phyloP scores from a whole-genome alignment of 495 filamentous ascomycete species.

The Penicillium turbatum region DNA sequence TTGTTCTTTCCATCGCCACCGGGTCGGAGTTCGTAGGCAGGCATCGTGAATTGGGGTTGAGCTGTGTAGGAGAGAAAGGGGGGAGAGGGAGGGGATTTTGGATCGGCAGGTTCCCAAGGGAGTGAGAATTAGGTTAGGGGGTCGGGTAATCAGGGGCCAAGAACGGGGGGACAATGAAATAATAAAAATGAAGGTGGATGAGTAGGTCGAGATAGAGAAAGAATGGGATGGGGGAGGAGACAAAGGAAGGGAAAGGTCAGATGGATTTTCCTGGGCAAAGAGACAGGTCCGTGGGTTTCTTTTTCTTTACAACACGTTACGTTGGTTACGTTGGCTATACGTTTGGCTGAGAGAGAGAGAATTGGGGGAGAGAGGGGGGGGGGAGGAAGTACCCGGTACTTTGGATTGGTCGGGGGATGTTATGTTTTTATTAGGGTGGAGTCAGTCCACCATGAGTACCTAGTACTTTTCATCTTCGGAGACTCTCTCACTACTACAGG shows the following conservation, averaged over 20 bases:
- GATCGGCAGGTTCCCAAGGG: slow-evolving; percentile 9
- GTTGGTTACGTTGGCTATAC: neutral
- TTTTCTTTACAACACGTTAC: slow-evolving; percentile 6
- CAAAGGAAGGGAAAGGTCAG: slow-evolving; percentile 18
- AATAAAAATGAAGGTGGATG: slow-evolving; percentile 23
- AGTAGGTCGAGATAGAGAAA: slow-evolving; percentile 6
- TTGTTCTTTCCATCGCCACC: slow-evolving; percentile 79
- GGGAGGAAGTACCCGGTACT: slow-evolving; percentile 8
- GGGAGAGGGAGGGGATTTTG: slow-evolving; percentile 9
- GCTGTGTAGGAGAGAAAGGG: slow-evolving; percentile 9
- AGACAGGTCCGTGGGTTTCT: slow-evolving; percentile 13
- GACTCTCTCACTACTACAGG: neutral
- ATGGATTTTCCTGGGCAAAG: slow-evolving; percentile 23
- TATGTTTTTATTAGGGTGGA: neutral
- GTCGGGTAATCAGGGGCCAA: slow-evolving; percentile 4
- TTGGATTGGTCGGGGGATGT: neutral
- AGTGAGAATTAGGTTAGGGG: slow-evolving; percentile 12
- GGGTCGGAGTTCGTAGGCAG: slow-evolving; percentile 53
- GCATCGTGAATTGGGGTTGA: slow-evolving; percentile 32
- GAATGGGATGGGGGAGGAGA: neutral
- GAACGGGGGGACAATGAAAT: slow-evolving; percentile 10
- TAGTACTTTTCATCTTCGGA: neutral
- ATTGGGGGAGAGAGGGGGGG: neutral
- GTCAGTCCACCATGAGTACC: neutral
- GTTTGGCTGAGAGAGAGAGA: no score